phyloP scores from a whole-genome alignment of 257 asterid species.

The Gardenia jasminoides region DNA sequence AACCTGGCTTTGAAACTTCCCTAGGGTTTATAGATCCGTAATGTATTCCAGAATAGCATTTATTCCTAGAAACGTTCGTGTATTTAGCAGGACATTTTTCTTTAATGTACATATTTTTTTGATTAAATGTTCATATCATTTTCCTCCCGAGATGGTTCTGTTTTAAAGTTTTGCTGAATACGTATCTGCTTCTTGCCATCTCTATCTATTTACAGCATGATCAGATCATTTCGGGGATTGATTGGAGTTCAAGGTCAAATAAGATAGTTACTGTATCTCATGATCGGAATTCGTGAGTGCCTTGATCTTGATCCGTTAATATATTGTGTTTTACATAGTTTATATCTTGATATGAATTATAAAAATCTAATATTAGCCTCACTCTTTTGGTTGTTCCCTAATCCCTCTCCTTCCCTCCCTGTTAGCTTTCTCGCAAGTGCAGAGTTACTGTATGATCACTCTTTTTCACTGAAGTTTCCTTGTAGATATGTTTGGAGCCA shows the following conservation, averaged over 20 bases:
- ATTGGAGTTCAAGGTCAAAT: constrained; percentile 83
- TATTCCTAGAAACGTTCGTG: background rate
- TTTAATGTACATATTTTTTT: background rate
- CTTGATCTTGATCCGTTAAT: constrained; percentile 12
- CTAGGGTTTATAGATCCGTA: background rate
- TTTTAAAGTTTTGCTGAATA: constrained; percentile 7
- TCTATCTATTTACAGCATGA: constrained; percentile 70
- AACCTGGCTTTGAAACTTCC: background rate
- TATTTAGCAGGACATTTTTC: background rate
- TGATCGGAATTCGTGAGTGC: constrained; percentile 98
- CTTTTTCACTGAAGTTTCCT: constrained; percentile 4
- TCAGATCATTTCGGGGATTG: constrained; percentile 95
- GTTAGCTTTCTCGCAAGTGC: background rate
- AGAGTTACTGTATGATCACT: background rate
- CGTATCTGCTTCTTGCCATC: background rate
- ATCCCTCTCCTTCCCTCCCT: background rate
- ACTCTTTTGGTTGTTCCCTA: background rate
- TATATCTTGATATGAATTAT: background rate
- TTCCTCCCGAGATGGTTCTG: background rate
- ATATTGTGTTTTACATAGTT: constrained; percentile 1
- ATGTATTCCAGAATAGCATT: background rate
- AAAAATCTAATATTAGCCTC: background rate
- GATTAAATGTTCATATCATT: background rate
- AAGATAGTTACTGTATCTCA: constrained; percentile 94
- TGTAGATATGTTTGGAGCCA: constrained; percentile 91